Percentiles rank a stretch among this genome's conserved stretches.
These are phyloP conservation scores for Syzygium jambos DNA, from an alignment of 345 rosid species.

Conservation along the genomic window DNA sequence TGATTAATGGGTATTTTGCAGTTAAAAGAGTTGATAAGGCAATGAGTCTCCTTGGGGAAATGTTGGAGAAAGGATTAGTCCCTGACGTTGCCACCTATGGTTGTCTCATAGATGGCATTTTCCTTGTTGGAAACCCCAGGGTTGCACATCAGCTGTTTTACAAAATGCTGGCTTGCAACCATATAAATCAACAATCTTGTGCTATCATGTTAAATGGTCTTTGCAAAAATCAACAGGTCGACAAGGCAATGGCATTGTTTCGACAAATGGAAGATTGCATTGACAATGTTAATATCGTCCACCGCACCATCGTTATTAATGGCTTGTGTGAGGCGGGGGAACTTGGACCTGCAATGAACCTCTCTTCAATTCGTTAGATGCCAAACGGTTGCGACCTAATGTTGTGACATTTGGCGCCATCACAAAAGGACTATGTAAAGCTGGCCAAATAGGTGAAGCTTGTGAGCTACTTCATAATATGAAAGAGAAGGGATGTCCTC, in stretches of 20 bases:
- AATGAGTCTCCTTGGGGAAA: not conserved
- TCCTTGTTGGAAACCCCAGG: not conserved
- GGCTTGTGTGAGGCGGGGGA: not conserved
- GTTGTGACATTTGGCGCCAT: not conserved
- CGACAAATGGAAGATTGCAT: not conserved
- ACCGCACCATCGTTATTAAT: not conserved
- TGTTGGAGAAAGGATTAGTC: not conserved
- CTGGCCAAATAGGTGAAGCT: not conserved
- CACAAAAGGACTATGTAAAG: not conserved
- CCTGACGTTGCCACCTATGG: slow-evolving; percentile 3
- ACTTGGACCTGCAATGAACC: not conserved
- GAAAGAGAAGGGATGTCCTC: not conserved
- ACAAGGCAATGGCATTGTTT: not conserved
- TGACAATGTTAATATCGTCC: not conserved
- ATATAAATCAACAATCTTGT: not conserved
- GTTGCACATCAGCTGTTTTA: not conserved
- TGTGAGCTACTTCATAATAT: not conserved
- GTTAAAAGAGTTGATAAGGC: not conserved
- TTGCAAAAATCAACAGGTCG: not conserved
- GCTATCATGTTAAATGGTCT: slow-evolving; percentile 2
- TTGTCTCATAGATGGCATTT: not conserved
- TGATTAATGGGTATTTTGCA: slow-evolving; percentile 2
- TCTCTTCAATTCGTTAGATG: not conserved
- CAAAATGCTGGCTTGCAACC: not conserved
- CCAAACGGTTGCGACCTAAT: not conserved